These are phyloP conservation scores for Penicillium janthinellum DNA, from an alignment of 2,329 filamentous ascomycete species.

Conservation along the genomic window DNA sequence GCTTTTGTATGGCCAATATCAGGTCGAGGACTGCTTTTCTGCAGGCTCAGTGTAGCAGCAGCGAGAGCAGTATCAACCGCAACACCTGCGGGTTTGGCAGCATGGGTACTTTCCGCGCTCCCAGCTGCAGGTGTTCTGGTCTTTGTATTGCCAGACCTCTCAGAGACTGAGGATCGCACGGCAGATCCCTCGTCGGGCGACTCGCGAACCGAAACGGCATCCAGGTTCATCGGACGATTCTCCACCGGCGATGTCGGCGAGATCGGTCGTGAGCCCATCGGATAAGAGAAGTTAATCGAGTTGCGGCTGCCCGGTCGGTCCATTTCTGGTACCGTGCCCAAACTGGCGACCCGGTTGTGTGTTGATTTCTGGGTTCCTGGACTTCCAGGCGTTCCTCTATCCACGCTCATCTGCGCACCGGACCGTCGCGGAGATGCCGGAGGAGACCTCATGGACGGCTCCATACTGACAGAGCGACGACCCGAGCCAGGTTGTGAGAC, in stretches of 20 bases:
- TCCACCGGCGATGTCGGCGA: slow-evolving; percentile 37
- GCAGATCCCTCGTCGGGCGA: slow-evolving; percentile 28
- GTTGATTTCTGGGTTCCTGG: slow-evolving; percentile 18
- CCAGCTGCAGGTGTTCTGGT: slow-evolving; percentile 26
- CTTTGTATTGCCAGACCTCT: slow-evolving; percentile 34
- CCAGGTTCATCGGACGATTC: slow-evolving; percentile 21
- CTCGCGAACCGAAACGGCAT: slow-evolving; percentile 21
- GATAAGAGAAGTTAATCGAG: slow-evolving; percentile 54
- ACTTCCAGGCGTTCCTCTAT: slow-evolving; percentile 30
- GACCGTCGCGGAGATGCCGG: slow-evolving; percentile 46
- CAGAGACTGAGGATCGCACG: slow-evolving; percentile 28
- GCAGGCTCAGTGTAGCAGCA: slow-evolving; percentile 29
- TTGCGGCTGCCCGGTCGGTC: slow-evolving; percentile 45
- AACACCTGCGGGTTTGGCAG: slow-evolving; percentile 26
- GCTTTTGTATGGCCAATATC: slow-evolving; percentile 11
- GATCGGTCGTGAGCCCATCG: slow-evolving; percentile 43
- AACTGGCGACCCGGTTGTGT: slow-evolving; percentile 23
- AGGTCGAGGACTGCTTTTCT: slow-evolving; percentile 15
- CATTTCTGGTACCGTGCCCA: slow-evolving; percentile 37
- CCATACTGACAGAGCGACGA: slow-evolving; percentile 54
- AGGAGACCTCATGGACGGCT: slow-evolving; percentile 50
- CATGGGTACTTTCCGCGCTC: slow-evolving; percentile 31
- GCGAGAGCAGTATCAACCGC: slow-evolving; percentile 34
- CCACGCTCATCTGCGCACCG: slow-evolving; percentile 43
- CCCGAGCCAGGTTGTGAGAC: slow-evolving; percentile 33